Evolutionary conservation across 441 rosid species (phyloP).

Genomic region (Eutrema salsugineum): DNA sequence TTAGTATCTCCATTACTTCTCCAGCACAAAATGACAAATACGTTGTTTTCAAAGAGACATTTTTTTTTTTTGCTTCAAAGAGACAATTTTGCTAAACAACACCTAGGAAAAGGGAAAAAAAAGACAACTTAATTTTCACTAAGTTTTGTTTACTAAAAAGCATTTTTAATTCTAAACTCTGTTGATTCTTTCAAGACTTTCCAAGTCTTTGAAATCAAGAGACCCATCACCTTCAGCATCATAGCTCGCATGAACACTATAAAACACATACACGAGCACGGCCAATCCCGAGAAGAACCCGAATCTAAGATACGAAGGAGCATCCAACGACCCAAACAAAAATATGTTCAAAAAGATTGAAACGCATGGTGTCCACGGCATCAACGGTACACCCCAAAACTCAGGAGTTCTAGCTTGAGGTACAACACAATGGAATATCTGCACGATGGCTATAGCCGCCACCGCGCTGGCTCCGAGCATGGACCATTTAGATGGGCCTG

Average conservation of each 20-base stretch:
- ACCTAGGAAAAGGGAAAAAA: neutral
- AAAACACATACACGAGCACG: conserved; percentile 60
- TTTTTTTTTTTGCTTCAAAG: neutral
- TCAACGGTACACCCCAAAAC: conserved; percentile 87
- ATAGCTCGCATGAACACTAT: conserved; percentile 86
- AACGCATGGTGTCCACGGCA: conserved; percentile 85
- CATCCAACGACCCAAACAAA: conserved; percentile 67
- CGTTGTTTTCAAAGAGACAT: neutral
- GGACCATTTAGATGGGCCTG: conserved; percentile 43
- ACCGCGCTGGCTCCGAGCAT: conserved; percentile 42
- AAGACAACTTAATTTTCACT: neutral
- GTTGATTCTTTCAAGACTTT: conserved; percentile 34
- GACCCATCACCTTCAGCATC: conserved; percentile 62
- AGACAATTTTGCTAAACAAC: neutral
- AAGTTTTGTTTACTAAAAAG: neutral
- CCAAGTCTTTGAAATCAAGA: conserved; percentile 39
- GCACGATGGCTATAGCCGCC: conserved; percentile 42
- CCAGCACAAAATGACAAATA: neutral
- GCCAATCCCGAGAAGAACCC: conserved; percentile 65
- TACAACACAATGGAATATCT: conserved; percentile 54
- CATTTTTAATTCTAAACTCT: neutral
- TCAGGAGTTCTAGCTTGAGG: conserved; percentile 73
- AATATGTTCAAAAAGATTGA: conserved; percentile 80
- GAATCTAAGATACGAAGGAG: conserved; percentile 63
- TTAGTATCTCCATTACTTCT: neutral